Evolutionary conservation across 345 rosid genomes (phyloP).

Genomic region (Eucalyptus polybractea): DNA sequence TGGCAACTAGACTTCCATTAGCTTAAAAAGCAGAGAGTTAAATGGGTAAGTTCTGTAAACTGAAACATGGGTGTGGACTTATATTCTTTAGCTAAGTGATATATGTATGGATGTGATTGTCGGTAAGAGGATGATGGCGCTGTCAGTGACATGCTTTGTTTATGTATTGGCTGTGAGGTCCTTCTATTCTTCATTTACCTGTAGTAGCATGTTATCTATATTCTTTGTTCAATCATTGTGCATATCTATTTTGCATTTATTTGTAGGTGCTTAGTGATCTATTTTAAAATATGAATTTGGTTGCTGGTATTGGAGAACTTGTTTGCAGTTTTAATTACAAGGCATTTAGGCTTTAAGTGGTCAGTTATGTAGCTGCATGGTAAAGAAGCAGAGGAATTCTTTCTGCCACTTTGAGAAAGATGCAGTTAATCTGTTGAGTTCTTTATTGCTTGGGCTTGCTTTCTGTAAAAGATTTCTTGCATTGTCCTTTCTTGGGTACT

Average conservation of each 20-base stretch:
- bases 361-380: rapidly evolving
- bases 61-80: neutral
- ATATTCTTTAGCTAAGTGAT: neutral
- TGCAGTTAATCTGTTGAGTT: neutral
- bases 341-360: neutral
- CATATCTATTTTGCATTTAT: neutral
- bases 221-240: neutral
- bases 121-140: neutral
- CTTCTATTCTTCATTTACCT: neutral
- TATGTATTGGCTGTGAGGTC: neutral
- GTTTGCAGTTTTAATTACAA: neutral
- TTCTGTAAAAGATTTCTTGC: neutral
- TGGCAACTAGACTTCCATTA: neutral
- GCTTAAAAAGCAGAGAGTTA: neutral
- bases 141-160: neutral
- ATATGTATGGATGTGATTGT: neutral
- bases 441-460: neutral
- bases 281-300: neutral
- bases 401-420: neutral
- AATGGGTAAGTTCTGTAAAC: neutral
- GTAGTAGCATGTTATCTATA: neutral
- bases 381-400: neutral
- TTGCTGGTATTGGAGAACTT: neutral
- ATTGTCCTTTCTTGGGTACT: neutral
- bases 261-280: neutral